Evolutionary conservation across 2,329 filamentous ascomycete genomes (phyloP).

Genomic region (Epichloe coenophiala): DNA sequence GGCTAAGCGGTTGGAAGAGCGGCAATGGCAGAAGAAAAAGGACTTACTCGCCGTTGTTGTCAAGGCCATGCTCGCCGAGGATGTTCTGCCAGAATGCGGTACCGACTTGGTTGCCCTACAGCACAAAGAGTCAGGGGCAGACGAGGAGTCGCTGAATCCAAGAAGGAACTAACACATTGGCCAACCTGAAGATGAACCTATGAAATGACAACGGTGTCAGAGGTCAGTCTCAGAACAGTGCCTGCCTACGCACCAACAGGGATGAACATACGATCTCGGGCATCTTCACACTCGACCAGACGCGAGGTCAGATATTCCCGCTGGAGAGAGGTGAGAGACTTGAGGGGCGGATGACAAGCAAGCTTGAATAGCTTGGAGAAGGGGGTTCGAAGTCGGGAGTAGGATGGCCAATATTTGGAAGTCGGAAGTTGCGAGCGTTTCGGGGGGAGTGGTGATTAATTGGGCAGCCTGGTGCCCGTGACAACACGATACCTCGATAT

Average conservation of each 20-base stretch:
- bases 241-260: not conserved
- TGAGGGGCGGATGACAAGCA: not conserved
- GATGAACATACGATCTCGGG: conserved; percentile 6
- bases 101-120: conserved; percentile 98
- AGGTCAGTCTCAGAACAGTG: conserved; percentile 10
- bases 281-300: conserved; percentile 3
- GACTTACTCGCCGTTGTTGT: conserved; percentile 65
- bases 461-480: conserved; percentile 2
- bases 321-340: not conserved
- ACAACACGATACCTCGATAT: not conserved
- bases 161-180: conserved; percentile 64
- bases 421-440: not conserved
- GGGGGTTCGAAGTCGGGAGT: not conserved
- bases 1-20: not conserved
- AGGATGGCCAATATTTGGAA: not conserved
- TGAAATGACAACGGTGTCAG: conserved; percentile 37
- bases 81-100: conserved; percentile 96
- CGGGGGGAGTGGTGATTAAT: not conserved
- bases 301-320: not conserved
- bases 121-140: conserved; percentile 13
- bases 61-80: conserved; percentile 87
- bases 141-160: not conserved
- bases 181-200: conserved; percentile 99
- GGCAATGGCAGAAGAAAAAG: too few relatives aligned
- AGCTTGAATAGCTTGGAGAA: not conserved